Evolutionary conservation across 192 early-diverging fungal species (phyloP).

Genomic region (Powellomyces hirtus): DNA sequence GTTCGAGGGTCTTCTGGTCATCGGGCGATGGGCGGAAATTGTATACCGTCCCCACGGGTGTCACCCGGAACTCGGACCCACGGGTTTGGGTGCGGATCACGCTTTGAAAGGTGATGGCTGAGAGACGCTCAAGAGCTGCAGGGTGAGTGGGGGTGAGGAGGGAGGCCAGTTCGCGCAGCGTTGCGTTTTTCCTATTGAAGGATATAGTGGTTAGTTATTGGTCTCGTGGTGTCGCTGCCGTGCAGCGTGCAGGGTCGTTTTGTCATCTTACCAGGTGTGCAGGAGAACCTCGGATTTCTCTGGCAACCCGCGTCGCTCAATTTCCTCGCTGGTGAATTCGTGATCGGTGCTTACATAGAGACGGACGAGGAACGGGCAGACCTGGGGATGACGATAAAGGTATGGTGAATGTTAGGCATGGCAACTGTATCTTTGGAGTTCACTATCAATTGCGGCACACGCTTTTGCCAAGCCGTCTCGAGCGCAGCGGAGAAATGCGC

Average conservation of each 20-base stretch:
- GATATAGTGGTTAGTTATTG: background rate
- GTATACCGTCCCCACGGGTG: slow-evolving; percentile 43
- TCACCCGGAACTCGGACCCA: slow-evolving; percentile 31
- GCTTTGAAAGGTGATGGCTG: slow-evolving; percentile 46
- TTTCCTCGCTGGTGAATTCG: slow-evolving; percentile 43
- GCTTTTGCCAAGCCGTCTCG: too few species aligned
- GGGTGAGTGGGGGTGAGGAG: slow-evolving; percentile 47
- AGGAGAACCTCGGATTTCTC: slow-evolving; percentile 47
- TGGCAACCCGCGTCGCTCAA: slow-evolving; percentile 38
- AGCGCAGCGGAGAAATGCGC: too few species aligned
- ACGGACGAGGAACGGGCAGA: slow-evolving; percentile 58
- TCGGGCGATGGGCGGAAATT: slow-evolving; percentile 33
- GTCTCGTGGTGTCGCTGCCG: background rate
- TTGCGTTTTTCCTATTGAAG: slow-evolving; percentile 55
- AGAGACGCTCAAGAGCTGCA: slow-evolving; percentile 38
- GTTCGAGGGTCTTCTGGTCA: slow-evolving; percentile 49
- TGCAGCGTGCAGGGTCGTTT: background rate
- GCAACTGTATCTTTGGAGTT: background rate
- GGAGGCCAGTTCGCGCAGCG: slow-evolving; percentile 56
- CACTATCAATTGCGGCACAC: too few species aligned
- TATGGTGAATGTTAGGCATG: background rate
- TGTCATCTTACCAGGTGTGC: slow-evolving; percentile 52
- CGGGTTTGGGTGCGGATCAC: slow-evolving; percentile 46
- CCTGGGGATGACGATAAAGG: background rate
- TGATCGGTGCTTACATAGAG: slow-evolving; percentile 39